Conservation (phyloP, 192 early-diverging fungal species). For the Oehlia diaphana region DNA sequence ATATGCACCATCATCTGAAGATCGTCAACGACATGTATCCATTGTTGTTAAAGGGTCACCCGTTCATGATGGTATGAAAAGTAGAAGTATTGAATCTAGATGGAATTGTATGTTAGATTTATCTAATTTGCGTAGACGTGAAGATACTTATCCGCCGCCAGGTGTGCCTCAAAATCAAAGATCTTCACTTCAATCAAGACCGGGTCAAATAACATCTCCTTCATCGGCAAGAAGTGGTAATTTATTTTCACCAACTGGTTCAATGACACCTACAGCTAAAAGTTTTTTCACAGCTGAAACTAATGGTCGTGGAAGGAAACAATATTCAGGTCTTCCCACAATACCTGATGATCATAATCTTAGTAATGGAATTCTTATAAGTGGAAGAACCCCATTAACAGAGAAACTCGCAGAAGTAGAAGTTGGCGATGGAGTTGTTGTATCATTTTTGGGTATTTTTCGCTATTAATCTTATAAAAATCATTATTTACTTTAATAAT, state of each 20-base stretch:
- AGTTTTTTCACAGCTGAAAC: neutral
- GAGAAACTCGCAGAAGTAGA: slow-evolving; percentile 45
- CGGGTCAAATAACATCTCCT: neutral
- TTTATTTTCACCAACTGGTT: slow-evolving; percentile 22
- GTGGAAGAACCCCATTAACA: slow-evolving; percentile 6
- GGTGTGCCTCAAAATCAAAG: slow-evolving; percentile 6
- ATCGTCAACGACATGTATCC: slow-evolving; percentile 49
- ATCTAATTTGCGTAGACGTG: slow-evolving; percentile 40
- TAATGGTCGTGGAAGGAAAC: slow-evolving; percentile 29
- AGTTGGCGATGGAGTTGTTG: slow-evolving; percentile 56
- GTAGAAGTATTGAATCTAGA: slow-evolving; percentile 50
- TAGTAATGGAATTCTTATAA: slow-evolving; percentile 28
- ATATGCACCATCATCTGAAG: neutral
- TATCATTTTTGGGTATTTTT: slow-evolving; percentile 52
- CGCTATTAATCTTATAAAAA: neutral
- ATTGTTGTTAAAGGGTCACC: slow-evolving; percentile 54
- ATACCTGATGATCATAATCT: slow-evolving; percentile 34
- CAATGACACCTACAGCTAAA: slow-evolving; percentile 31
- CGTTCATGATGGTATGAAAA: slow-evolving; percentile 46
- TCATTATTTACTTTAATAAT: neutral
- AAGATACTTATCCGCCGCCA: slow-evolving; percentile 21
- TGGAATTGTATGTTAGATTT: slow-evolving; percentile 65
- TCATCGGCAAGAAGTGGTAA: neutral
- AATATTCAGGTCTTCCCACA: slow-evolving; percentile 26
- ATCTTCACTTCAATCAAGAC: neutral